Conservation (phyloP, 768 basidiomycete species). For the Boletus rubroflammeus region DNA sequence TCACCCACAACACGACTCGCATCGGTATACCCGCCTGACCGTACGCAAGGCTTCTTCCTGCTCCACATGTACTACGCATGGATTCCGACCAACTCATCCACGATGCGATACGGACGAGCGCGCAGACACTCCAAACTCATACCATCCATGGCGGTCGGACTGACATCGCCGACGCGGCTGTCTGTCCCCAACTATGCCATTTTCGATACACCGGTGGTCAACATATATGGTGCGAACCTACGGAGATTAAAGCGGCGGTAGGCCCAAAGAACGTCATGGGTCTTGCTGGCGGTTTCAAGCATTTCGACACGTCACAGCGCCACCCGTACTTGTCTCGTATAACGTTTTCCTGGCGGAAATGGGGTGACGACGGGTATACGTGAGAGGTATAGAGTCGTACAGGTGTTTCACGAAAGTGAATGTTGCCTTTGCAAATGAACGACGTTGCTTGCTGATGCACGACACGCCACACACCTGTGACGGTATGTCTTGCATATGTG, state of each 20-base stretch:
- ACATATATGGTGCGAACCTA: slow-evolving; percentile 45
- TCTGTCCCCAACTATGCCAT: slow-evolving; percentile 51
- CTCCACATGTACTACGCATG: slow-evolving; percentile 42
- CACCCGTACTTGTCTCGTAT: neutral
- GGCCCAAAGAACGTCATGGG: slow-evolving; percentile 61
- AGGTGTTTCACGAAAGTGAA: neutral
- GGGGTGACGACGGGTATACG: neutral
- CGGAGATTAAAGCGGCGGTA: slow-evolving; percentile 36
- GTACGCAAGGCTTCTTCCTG: slow-evolving; percentile 36
- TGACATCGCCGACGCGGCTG: slow-evolving; percentile 28
- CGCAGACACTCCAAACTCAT: slow-evolving; percentile 34
- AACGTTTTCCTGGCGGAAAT: too few species aligned
- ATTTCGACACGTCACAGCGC: neutral
- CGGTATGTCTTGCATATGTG: neutral
- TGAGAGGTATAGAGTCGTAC: neutral
- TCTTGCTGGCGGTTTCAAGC: slow-evolving; percentile 60
- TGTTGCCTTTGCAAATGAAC: neutral
- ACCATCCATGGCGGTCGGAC: slow-evolving; percentile 37
- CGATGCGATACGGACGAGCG: slow-evolving; percentile 36
- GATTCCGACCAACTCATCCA: slow-evolving; percentile 23
- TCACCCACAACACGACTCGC: slow-evolving; percentile 34
- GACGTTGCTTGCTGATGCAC: neutral
- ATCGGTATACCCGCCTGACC: slow-evolving; percentile 47
- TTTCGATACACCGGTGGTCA: slow-evolving; percentile 41
- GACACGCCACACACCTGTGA: neutral